Evolutionary conservation across 2,329 filamentous ascomycete genomes (phyloP), one percentile per base, ranked within the genome.

Genomic region (Verticillium nubilum): DNA sequence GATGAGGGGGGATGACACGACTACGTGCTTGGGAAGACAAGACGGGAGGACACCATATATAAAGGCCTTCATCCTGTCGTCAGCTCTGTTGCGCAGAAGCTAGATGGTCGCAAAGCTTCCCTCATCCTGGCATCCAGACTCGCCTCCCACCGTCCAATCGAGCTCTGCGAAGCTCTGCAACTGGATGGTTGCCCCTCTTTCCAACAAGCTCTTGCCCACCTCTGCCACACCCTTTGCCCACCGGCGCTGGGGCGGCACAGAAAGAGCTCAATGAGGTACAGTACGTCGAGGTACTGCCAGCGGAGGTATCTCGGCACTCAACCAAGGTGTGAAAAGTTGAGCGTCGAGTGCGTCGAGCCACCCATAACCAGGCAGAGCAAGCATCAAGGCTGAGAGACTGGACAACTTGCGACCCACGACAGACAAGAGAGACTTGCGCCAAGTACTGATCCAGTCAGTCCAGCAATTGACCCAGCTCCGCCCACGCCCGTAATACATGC

Each of bases 141-240:
- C 25, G 25, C 52, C 52, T 53, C 12, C 52, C 42, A 7, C 52
- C 56, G 37, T 57, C 56, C 56, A 57, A 57, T 57, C 56, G 35
- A 57, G 56, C 56, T 57, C 56, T 57, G 17, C 17, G 56, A 57
- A 57, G 56, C 56, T 57, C 56, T 57, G 37, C 42, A 57, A 57
- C 56, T 57, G 27, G 27, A 15, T 23, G n/a, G 42, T 47, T 47
- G 42, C 42, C 42, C 42, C 42, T 47, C 42, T 47, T 47, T 47
- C 42, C 42, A 47, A 47, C 42, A 23, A 47, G 42, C 42, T 47
- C 42, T 47, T 23, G 19, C n/a, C 42, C 42, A 47, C 42, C 42
- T 37, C 33, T 47, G 42, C 42, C 42, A 23, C 42, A 47, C 42
- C 42, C n/a, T 23, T 5, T 25, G 19, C 42, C 42, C 42, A 47